Evolutionary conservation across 2,329 filamentous ascomycete genomes (phyloP).

Genomic region (Helotiales sp.): DNA sequence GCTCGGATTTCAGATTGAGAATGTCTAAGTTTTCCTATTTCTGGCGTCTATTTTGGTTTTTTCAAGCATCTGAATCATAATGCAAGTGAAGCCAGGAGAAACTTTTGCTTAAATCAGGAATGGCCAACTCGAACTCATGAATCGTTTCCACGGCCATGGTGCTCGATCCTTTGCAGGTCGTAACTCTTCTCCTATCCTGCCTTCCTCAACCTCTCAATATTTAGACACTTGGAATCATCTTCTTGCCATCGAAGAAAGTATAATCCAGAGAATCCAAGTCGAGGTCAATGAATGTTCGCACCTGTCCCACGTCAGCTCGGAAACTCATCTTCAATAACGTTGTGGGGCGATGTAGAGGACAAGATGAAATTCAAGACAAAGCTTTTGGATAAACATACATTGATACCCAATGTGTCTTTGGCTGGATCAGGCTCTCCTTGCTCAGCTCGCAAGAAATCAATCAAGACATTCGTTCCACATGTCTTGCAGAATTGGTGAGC

Average conservation of each 20-base stretch:
- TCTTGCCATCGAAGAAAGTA: slow-evolving; percentile 25
- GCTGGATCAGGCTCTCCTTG: slow-evolving; percentile 18
- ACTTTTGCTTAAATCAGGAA: too few species aligned
- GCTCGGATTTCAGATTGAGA: too few species aligned
- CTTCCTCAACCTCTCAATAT: too few species aligned
- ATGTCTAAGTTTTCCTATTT: too few species aligned
- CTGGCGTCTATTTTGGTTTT: too few species aligned
- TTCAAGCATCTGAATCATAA: too few species aligned
- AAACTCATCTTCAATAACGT: neutral
- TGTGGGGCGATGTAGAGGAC: too few species aligned
- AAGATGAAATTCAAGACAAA: too few species aligned
- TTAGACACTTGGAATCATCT: neutral
- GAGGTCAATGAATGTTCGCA: slow-evolving; percentile 24
- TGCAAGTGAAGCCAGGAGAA: too few species aligned
- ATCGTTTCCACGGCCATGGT: too few species aligned
- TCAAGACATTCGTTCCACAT: slow-evolving; percentile 25
- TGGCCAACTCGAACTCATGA: too few species aligned
- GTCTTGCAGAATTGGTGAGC: slow-evolving; percentile 26
- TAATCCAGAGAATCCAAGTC: slow-evolving; percentile 25
- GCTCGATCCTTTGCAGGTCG: too few species aligned
- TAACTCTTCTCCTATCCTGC: neutral
- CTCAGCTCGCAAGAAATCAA: slow-evolving; percentile 17
- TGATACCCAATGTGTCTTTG: slow-evolving; percentile 25
- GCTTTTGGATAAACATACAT: slow-evolving; percentile 18
- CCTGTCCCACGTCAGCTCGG: slow-evolving; percentile 9